These are phyloP conservation scores for Podila minutissima DNA, from an alignment of 192 early-diverging fungal genomes.

Conservation along the genomic window DNA sequence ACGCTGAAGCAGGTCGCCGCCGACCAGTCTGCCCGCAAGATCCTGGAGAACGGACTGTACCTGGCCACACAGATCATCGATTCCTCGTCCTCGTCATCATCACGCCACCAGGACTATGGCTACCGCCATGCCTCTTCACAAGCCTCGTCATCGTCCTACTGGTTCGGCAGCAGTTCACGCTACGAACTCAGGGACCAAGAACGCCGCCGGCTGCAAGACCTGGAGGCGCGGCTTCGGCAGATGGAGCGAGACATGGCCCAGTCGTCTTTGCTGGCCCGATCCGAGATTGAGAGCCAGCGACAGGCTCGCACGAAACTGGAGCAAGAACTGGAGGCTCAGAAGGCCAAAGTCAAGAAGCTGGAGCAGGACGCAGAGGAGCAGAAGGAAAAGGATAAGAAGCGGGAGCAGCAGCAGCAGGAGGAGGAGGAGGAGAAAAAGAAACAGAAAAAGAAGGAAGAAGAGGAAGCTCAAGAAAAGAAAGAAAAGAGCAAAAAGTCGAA, in stretches of 20 bases:
- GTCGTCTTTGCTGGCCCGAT: slow-evolving; percentile 18
- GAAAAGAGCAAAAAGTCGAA: not conserved
- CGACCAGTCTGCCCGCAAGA: not conserved
- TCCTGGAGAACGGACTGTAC: slow-evolving; percentile 38
- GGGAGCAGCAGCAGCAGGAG: slow-evolving; percentile 12
- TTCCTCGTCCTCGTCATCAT: slow-evolving; percentile 6
- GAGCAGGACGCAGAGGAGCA: slow-evolving; percentile 27
- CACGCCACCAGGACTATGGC: not conserved
- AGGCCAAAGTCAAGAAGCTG: slow-evolving; percentile 28
- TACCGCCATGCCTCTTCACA: not conserved
- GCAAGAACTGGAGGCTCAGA: slow-evolving; percentile 35
- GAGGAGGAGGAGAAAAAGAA: slow-evolving; percentile 6
- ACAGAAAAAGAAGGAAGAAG: slow-evolving; percentile 5
- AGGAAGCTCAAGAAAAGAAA: slow-evolving; percentile 13
- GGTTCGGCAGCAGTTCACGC: slow-evolving; percentile 9
- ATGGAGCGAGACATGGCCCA: slow-evolving; percentile 41
- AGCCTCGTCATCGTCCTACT: not conserved
- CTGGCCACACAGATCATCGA: slow-evolving; percentile 32
- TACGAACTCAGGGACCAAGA: slow-evolving; percentile 21
- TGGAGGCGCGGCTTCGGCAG: slow-evolving; percentile 23
- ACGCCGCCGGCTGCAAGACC: slow-evolving; percentile 15
- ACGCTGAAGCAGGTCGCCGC: slow-evolving; percentile 19
- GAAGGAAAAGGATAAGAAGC: slow-evolving; percentile 1
- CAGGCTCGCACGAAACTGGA: slow-evolving; percentile 25
- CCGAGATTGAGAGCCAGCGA: slow-evolving; percentile 32